A percentile compares a stretch with the other conserved stretches of the same genome.
phyloP scores from a whole-genome alignment of 441 rosid genomes.

The Populus hybrid region DNA sequence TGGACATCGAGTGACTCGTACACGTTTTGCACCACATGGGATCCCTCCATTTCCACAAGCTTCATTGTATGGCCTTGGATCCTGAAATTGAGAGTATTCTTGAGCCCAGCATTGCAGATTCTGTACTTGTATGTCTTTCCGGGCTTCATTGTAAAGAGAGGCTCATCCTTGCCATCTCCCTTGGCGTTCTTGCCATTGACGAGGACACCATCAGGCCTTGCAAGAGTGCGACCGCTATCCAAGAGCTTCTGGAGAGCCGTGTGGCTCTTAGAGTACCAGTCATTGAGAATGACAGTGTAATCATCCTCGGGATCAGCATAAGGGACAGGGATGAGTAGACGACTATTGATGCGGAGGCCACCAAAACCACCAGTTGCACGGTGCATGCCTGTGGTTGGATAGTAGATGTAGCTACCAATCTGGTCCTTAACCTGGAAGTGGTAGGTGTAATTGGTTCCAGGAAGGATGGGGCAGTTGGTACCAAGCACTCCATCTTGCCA shows the following conservation, averaged over 20 bases:
- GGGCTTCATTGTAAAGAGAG: constrained; percentile 68
- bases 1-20: constrained; percentile 72
- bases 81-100: constrained; percentile 54
- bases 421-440: constrained; percentile 67
- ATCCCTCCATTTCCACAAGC: constrained; percentile 76
- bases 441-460: constrained; percentile 58
- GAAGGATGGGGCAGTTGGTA: constrained; percentile 53
- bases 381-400: constrained; percentile 49
- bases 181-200: constrained; percentile 54
- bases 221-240: constrained; percentile 56
- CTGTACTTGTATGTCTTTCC: constrained; percentile 65
- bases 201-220: constrained; percentile 54
- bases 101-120: constrained; percentile 61
- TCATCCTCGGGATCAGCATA: constrained; percentile 58
- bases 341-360: constrained; percentile 57
- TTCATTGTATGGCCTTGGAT: constrained; percentile 63
- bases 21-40: constrained; percentile 59
- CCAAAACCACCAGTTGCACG: constrained; percentile 60
- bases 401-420: constrained; percentile 64
- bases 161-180: constrained; percentile 39
- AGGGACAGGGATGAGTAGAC: constrained; percentile 59
- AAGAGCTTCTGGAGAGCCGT: constrained; percentile 40
- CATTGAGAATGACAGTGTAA: constrained; percentile 45
- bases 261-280: constrained; percentile 60
- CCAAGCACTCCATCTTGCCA: constrained; percentile 59